A percentile compares a stretch with the other conserved stretches of the same genome.
phyloP scores from a whole-genome alignment of 257 asterid species.

The Solanum microdontum region DNA sequence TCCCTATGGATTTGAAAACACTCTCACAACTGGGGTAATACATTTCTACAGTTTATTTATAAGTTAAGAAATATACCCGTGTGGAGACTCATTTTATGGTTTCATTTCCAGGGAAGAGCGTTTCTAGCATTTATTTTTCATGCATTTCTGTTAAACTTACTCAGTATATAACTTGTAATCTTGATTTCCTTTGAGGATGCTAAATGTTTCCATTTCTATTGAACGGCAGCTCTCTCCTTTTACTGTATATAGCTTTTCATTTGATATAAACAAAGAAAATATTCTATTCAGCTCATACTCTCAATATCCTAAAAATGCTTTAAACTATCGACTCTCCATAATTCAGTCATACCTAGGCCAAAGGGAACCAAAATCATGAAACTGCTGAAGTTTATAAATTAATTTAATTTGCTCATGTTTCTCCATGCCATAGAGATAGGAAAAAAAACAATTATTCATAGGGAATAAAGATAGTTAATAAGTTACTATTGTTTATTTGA shows the following conservation, averaged over 20 bases:
- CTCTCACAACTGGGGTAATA: constrained; percentile 80
- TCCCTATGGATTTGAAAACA: constrained; percentile 80
- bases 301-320: not conserved
- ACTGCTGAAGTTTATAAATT: not conserved
- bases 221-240: not conserved
- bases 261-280: not conserved
- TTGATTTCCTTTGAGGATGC: not conserved
- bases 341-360: not conserved
- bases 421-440: not conserved
- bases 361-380: not conserved
- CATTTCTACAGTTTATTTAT: not conserved
- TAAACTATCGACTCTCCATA: not conserved
- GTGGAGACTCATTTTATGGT: not conserved
- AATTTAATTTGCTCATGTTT: not conserved
- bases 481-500: not conserved
- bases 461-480: not conserved
- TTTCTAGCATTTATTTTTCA: not conserved
- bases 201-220: not conserved
- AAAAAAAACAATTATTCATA: not conserved
- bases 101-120: not conserved
- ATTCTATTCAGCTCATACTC: not conserved
- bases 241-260: not conserved
- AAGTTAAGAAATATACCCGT: not conserved
- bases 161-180: not conserved
- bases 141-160: not conserved